Evolutionary conservation across 148 eudicot genomes (phyloP), one percentile per base, ranked within the genome.

Genomic region (Rhododendron ferrugineum): DNA sequence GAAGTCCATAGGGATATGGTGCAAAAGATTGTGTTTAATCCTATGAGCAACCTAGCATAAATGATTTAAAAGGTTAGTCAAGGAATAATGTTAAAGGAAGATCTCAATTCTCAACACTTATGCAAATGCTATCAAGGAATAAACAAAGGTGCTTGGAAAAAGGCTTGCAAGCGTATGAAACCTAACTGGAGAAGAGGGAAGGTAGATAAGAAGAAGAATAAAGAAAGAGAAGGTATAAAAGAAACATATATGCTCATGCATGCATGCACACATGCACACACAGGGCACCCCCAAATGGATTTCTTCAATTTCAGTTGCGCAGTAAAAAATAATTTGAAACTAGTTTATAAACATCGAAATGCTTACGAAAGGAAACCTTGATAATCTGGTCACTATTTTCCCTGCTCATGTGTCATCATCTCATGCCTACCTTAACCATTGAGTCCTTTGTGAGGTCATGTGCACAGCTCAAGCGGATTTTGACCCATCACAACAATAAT

Each of bases 81-180:
- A 14, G 42, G 42, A 73, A 32, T 73, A 73, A 32, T 34, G 44
- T 28, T 23, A 26, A 66, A 72, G 76, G 77, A 34, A 15, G 42
- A 73, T 73, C 8, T 73, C 42, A 73, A 6, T 54, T 54, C 58
- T 54, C 58, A 54, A 54, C 68, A 30, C 75, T 26, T 30, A 70
- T 13, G 75, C 75, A 70, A 34, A 4, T 11, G 20, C 77, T 3
- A 72, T 32, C 76, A 34, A 73, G 44, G 44, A 73, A 73, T 32
- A 16, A 73, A 15, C 22, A 72, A 72, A 30, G 76, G 26, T 72
- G 40, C 34, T 72, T 73, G 42, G 23, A 54, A 73, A 73, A 34
- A 32, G 77, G 77, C 44, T 73, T 34, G 77, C 77, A 73, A 73
- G 77, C 77, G 5, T 73, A 30, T 73, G 77, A 34, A 73, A 73